Percentiles rank a stretch among this genome's conserved stretches.
Evolutionary conservation across 1,139 yeast genomes (phyloP).

Genomic region (Dujonia santamariae): DNA sequence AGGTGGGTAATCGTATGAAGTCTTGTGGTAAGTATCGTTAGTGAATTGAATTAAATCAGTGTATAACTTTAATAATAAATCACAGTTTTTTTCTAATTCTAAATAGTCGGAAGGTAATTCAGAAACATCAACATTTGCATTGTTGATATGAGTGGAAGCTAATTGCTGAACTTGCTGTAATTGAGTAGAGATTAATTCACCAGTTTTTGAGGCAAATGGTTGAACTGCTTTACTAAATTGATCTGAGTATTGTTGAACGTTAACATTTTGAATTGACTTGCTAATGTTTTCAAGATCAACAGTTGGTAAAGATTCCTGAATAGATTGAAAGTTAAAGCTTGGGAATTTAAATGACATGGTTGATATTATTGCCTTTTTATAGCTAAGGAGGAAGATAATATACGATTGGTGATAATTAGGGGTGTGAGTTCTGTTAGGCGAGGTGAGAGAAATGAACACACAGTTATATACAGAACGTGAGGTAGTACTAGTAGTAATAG

Average conservation of each 20-base stretch:
- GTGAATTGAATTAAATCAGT: constrained; percentile 58
- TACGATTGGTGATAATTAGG: too few species aligned
- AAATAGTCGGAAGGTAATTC: constrained; percentile 74
- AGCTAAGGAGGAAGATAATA: too few species aligned
- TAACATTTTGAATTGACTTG: constrained; percentile 39
- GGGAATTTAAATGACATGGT: constrained; percentile 54
- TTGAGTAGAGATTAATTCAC: constrained; percentile 36
- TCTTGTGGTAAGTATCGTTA: constrained; percentile 57
- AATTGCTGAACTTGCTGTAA: constrained; percentile 44
- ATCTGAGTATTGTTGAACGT: constrained; percentile 23
- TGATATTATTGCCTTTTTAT: too few species aligned
- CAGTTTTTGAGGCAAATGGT: constrained; percentile 43
- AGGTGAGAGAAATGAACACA: too few species aligned
- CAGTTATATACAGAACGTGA: too few species aligned
- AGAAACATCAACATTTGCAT: constrained; percentile 40
- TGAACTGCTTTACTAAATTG: constrained; percentile 40
- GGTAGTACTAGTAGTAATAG: too few species aligned
- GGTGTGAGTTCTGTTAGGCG: too few species aligned
- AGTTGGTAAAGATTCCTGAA: constrained; percentile 43
- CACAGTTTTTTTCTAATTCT: constrained; percentile 64
- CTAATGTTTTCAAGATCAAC: constrained; percentile 35
- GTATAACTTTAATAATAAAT: constrained; percentile 56
- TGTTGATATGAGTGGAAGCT: constrained; percentile 22
- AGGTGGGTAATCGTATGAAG: constrained; percentile 74
- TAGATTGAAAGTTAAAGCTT: constrained; percentile 41